Percentiles rank a stretch among this genome's conserved stretches.
Conservation (phyloP, 345 rosid genomes). For the Brassica cretica region DNA sequence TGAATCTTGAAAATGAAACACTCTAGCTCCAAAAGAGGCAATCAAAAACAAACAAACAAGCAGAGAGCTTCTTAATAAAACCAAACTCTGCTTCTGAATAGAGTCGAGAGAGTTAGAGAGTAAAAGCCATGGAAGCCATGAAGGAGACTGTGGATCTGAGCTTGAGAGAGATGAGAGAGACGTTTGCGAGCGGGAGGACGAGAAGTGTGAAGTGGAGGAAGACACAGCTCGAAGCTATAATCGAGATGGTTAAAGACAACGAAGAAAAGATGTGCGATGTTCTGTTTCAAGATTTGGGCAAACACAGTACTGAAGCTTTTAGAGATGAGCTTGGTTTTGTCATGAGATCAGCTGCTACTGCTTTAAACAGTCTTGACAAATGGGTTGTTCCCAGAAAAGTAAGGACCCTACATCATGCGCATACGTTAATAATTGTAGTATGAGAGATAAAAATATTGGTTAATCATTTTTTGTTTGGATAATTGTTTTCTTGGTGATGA, state of each 20-base stretch:
- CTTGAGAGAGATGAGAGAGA: conserved; percentile 56
- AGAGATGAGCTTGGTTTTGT: conserved; percentile 79
- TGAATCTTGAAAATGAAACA: conserved; percentile 14
- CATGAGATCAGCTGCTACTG: conserved; percentile 52
- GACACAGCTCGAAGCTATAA: conserved; percentile 57
- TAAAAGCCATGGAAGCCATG: conserved; percentile 21
- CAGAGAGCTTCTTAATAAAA: neutral
- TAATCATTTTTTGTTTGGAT: neutral
- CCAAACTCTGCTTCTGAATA: neutral
- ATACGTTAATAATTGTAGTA: neutral
- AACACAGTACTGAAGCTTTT: conserved; percentile 70
- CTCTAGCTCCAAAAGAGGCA: conserved; percentile 16
- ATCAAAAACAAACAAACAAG: neutral
- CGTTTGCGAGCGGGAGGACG: conserved; percentile 58
- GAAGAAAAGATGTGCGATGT: conserved; percentile 51
- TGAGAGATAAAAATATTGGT: neutral
- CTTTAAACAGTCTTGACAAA: conserved; percentile 57
- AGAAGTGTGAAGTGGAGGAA: conserved; percentile 72
- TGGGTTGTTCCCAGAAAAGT: conserved; percentile 84
- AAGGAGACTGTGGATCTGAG: conserved; percentile 44
- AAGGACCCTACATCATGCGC: neutral
- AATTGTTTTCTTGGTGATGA: conserved; percentile 7
- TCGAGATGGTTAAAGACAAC: conserved; percentile 57
- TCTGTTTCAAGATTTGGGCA: conserved; percentile 77
- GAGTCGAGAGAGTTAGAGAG: conserved; percentile 17